phyloP scores from a whole-genome alignment of 2,329 filamentous ascomycete species.

The Incumbomyces lentus region DNA sequence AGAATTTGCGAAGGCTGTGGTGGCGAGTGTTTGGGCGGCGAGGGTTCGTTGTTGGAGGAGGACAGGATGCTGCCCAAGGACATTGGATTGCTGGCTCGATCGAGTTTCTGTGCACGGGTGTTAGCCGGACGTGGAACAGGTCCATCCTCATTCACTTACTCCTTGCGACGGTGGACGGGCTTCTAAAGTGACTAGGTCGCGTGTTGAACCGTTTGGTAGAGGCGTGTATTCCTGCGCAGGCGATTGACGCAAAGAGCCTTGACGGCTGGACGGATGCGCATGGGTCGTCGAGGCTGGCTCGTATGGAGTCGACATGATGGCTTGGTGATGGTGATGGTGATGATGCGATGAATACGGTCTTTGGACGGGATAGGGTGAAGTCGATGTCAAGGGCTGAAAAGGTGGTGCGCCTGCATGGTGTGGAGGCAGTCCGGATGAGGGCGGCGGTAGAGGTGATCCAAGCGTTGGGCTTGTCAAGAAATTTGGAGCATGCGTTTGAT shows the following conservation, averaged over 20 bases:
- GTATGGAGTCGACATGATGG: slow-evolving; percentile 5
- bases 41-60: slow-evolving; percentile 21
- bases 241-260: slow-evolving; percentile 31
- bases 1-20: slow-evolving; percentile 18
- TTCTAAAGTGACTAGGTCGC: slow-evolving; percentile 25
- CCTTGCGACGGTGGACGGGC: slow-evolving; percentile 30
- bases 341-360: slow-evolving; percentile 15
- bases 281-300: slow-evolving; percentile 25
- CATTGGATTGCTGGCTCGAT: slow-evolving; percentile 76
- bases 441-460: slow-evolving; percentile 29
- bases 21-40: slow-evolving; percentile 17
- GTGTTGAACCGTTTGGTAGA: slow-evolving; percentile 25
- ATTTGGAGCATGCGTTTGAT: not conserved
- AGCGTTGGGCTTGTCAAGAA: not conserved
- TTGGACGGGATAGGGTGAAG: slow-evolving; percentile 15
- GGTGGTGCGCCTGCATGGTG: slow-evolving; percentile 12
- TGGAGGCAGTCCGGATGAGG: slow-evolving; percentile 12
- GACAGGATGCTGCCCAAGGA: slow-evolving; percentile 83
- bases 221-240: slow-evolving; percentile 32
- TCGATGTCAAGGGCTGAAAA: slow-evolving; percentile 15
- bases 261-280: slow-evolving; percentile 30
- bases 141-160: slow-evolving; percentile 24
- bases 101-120: slow-evolving; percentile 48
- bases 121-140: slow-evolving; percentile 15
- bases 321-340: not conserved